Evolutionary conservation across 2,329 filamentous ascomycete species (phyloP).

Genomic region (Cytospora piceicola): DNA sequence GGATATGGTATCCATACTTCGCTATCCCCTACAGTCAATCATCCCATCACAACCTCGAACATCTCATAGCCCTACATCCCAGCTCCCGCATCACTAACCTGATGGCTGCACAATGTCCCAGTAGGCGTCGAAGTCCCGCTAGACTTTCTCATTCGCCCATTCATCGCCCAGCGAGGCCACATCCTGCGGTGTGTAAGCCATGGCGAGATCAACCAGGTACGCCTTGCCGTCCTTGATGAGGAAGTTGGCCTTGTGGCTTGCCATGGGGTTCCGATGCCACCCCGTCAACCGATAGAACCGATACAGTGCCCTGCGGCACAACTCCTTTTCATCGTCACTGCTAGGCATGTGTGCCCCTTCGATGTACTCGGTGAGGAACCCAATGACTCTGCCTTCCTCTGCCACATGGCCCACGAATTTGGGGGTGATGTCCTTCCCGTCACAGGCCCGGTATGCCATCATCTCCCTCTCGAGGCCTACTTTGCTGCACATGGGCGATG

Average conservation of each 20-base stretch:
- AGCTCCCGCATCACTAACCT: neutral
- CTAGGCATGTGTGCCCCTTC: conserved; percentile 8
- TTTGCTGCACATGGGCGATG: conserved; percentile 7
- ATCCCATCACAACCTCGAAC: too few relatives aligned
- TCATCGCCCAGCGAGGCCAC: neutral
- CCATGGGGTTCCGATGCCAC: conserved; percentile 19
- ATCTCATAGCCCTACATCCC: too few relatives aligned
- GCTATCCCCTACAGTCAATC: neutral
- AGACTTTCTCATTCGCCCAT: conserved; percentile 5
- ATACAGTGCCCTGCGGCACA: conserved; percentile 18
- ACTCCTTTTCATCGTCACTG: conserved; percentile 8
- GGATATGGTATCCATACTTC: too few relatives aligned
- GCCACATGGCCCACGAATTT: conserved; percentile 22
- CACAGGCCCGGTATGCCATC: conserved; percentile 22
- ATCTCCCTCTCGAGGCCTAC: conserved; percentile 22
- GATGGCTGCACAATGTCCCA: conserved; percentile 4
- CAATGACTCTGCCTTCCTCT: conserved; percentile 24
- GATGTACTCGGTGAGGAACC: conserved; percentile 20
- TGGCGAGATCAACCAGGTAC: conserved; percentile 21
- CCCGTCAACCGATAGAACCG: conserved; percentile 18
- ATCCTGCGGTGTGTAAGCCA: conserved; percentile 1
- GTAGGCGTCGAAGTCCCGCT: conserved; percentile 9
- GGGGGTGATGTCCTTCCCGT: conserved; percentile 7
- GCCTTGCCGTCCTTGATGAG: conserved; percentile 20
- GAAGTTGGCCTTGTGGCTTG: conserved; percentile 18